Percentiles rank a stretch among this genome's conserved stretches.
These are phyloP conservation scores for Neofusicoccum umdonicola DNA, from an alignment of 2,329 filamentous ascomycete species.

Conservation along the genomic window DNA sequence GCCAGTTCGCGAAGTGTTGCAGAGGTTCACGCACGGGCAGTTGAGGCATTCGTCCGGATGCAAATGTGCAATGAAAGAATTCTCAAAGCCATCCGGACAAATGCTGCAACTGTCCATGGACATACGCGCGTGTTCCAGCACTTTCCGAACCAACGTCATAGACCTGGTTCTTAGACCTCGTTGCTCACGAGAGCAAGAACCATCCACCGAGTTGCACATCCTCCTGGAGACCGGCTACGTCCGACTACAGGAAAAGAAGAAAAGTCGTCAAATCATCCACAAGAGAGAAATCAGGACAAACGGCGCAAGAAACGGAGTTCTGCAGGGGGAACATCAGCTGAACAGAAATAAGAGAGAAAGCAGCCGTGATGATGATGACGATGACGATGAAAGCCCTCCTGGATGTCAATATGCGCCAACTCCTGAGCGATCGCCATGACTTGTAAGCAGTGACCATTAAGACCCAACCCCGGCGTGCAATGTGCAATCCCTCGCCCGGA, in stretches of 20 bases:
- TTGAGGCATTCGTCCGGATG: neutral
- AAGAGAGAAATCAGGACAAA: neutral
- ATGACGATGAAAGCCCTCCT: neutral
- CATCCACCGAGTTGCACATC: neutral
- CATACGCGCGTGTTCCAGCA: neutral
- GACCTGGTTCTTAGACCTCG: no score
- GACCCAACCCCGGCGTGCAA: neutral
- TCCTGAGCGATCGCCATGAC: slow-evolving; percentile 7
- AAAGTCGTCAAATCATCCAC: slow-evolving; percentile 9
- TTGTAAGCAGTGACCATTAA: neutral
- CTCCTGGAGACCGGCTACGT: neutral
- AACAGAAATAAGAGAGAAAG: neutral
- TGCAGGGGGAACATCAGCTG: neutral
- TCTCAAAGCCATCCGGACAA: neutral
- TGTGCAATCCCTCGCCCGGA: neutral
- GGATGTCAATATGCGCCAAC: neutral
- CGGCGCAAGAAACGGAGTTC: neutral
- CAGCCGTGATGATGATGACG: neutral
- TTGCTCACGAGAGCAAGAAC: neutral
- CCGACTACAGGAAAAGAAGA: neutral
- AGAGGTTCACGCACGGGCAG: no score
- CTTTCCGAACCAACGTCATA: neutral
- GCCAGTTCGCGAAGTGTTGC: no score
- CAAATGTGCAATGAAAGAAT: neutral
- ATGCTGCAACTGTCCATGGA: neutral